Evolutionary conservation across 164 flowering plant genomes (phyloP).

Genomic region (Nymphaea colorata): DNA sequence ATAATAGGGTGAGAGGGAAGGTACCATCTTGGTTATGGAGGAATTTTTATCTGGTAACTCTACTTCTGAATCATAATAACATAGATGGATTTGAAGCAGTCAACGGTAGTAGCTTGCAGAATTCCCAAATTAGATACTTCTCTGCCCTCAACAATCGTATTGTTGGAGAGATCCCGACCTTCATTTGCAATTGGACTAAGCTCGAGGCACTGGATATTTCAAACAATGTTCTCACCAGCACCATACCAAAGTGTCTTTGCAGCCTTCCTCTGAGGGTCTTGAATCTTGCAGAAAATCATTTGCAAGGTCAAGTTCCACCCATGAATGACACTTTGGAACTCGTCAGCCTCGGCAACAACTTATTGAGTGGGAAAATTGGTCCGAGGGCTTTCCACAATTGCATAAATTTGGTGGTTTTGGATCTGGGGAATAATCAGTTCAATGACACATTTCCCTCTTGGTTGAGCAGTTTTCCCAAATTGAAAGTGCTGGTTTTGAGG

Average conservation of each 20-base stretch:
- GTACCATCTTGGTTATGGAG: too few relatives aligned
- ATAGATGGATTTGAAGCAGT: conserved; percentile 20
- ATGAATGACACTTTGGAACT: too few relatives aligned
- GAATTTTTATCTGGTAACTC: too few relatives aligned
- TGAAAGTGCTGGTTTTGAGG: conserved; percentile 50
- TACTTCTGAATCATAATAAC: conserved; percentile 9
- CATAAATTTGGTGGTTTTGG: conserved; percentile 30
- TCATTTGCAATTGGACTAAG: conserved; percentile 35
- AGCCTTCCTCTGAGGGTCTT: too few relatives aligned
- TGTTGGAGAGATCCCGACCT: conserved; percentile 17
- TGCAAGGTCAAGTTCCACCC: too few relatives aligned
- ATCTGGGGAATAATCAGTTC: conserved; percentile 45
- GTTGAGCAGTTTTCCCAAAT: conserved; percentile 18
- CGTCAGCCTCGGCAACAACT: conserved; percentile 24
- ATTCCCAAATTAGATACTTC: neutral
- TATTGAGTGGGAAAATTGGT: conserved; percentile 36
- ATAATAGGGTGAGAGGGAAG: too few relatives aligned
- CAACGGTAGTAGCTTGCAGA: too few relatives aligned
- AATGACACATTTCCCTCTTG: conserved; percentile 35
- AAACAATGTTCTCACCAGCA: conserved; percentile 33
- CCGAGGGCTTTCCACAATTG: conserved; percentile 32
- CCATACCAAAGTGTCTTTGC: conserved; percentile 23
- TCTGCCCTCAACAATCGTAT: conserved; percentile 30
- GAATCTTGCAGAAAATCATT: too few relatives aligned
- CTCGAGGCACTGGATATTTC: conserved; percentile 34